Evolutionary conservation across 1,284 basidiomycete genomes (phyloP), one percentile per base, ranked within the genome.

Genomic region (Omphalotus olearius): DNA sequence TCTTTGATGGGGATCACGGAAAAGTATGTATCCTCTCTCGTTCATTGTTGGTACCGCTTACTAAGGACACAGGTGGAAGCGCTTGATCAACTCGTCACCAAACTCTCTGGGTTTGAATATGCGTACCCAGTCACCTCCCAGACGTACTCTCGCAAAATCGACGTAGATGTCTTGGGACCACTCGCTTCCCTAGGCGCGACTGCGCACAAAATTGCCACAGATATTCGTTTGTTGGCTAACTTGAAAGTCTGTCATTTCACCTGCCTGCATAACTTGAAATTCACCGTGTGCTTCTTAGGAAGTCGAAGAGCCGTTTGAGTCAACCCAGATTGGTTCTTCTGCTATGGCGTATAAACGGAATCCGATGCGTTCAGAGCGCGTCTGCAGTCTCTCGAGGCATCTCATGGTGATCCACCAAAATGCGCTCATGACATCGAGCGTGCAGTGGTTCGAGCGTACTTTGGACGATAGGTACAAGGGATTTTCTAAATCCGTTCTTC

Each of bases 311-410:
- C 97, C 97, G 0, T 99, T 99, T 68, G 97, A 99, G 70, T 92
- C 93, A 58, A 96, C 96, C 49, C 97, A 99, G 74, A 99, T 99
- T 60, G 97, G 97, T n/a, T 91, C 88, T 7, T 93, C 90, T 1
- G 95, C 95, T 14, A 99, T 99, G 96, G 96, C 97, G 2, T 99
- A 99, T 83, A 99, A 99, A 76, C 83, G 97, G 56, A 99, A 99
- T 72, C 97, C 97, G 1, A 99, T 99, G 97, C 91, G 97, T 51
- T 95, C 85, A 56, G 97, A 99, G 72, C 89, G 97, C 44, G 90
- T 98, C 47, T 99, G 97, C 77, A 94, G 91, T 62, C 81, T 99
- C 42, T 80, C 96, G 17, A 78, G 97, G 52, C 94, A 97, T 71
- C 73, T 98, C 46, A 92, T 97, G 93, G 83, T 87, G 47, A 78